A percentile compares a stretch with the other conserved stretches of the same genome.
These are phyloP conservation scores for Stereocaulon alpinum DNA, from an alignment of 495 filamentous ascomycete species.

Conservation along the genomic window DNA sequence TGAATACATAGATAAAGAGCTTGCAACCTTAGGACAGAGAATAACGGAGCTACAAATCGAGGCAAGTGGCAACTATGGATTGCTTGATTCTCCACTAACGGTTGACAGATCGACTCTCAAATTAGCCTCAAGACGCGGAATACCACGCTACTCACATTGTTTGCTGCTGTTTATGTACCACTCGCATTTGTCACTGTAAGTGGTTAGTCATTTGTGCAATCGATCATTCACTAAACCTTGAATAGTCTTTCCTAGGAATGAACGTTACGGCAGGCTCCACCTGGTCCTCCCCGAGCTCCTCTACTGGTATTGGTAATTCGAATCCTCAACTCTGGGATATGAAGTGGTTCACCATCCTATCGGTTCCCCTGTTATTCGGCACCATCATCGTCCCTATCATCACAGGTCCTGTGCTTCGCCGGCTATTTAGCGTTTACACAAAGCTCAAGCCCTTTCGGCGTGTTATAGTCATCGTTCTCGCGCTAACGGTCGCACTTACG, in stretches of 20 bases:
- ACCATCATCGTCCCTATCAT: constrained; percentile 16
- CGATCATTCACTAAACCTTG: background rate
- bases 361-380: constrained; percentile 10
- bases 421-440: too few species aligned
- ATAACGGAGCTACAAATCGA: too few species aligned
- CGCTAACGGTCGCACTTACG: too few species aligned
- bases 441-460: too few species aligned
- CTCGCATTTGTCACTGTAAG: constrained; percentile 18
- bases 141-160: constrained; percentile 9
- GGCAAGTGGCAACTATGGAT: too few species aligned
- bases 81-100: too few species aligned
- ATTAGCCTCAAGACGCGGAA: constrained; percentile 10
- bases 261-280: constrained; percentile 7
- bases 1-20: too few species aligned
- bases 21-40: too few species aligned
- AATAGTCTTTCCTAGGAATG: constrained; percentile 18
- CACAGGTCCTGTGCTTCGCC: constrained; percentile 10
- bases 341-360: constrained; percentile 11
- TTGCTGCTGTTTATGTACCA: constrained; percentile 14
- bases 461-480: too few species aligned
- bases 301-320: background rate
- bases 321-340: constrained; percentile 14
- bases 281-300: background rate
- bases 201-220: background rate
- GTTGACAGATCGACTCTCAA: constrained; percentile 10